Evolutionary conservation across 176 grass and related monocot genomes (phyloP), one percentile per base, ranked within the genome.

Genomic region (Areca catechu): DNA sequence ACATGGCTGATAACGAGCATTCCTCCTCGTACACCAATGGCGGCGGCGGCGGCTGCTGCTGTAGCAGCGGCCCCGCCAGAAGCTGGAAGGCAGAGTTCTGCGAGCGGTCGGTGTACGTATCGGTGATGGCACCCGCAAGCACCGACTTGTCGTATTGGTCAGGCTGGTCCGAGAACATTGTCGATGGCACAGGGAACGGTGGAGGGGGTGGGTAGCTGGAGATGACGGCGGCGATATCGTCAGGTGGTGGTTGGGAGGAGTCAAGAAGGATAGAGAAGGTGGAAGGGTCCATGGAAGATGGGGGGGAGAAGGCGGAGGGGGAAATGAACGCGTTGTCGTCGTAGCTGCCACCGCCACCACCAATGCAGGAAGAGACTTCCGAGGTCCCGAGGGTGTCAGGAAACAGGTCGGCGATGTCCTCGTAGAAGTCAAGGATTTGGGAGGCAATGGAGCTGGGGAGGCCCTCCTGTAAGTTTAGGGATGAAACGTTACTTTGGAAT

Each of bases 371-470:
- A 12, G 34, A 43, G 1, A 43, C 7, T 43, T 43, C 34, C 12
- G 34, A 43, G 23, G 61, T 68, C 24, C 54, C 2, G 63, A 70
- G 66, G 72, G 69, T 25, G 81, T 64, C 62, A 10, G 74, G 34
- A 57, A 85, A 84, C 20, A 85, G 84, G 48, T 79, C 56, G 22
- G 62, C 76, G 20, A 74, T 68, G 4, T 88, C 81, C 30, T 89
- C 77, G 48, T 71, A 88, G 71, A 89, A 95, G 25, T 88, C 81
- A 23, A 95, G 71, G 67, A 95, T 79, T 63, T 85, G 89, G 54
- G 72, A 71, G 55, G 84, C 84, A 81, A 95, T 85, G 63, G 84
- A 80, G 71, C 77, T 89, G 63, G 81, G 89, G 69, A 95, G 81
- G 7, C 62, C 89, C 37, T 95, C 89, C 89, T 95, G 80, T 53